Base-by-base conservation (phyloP, 2,329 filamentous ascomycete species). In the Pleurostoma richardsiae region DNA sequence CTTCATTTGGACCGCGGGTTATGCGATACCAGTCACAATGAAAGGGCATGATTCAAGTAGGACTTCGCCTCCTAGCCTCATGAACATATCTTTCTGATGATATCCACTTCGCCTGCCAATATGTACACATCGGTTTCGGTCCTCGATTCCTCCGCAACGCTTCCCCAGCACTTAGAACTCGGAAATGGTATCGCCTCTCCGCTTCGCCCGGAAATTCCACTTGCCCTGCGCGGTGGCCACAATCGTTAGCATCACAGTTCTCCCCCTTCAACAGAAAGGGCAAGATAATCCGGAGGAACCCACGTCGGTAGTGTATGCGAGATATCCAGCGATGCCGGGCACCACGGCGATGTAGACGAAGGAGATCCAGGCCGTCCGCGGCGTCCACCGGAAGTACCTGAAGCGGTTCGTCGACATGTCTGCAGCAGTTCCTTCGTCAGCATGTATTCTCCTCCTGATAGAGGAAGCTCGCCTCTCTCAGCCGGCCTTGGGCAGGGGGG, bases 341-440 rank as follows among this genome's bases (percentile, higher is more conserved):
- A 96, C 79, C 45, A 85, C 72, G 31, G 83, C 72, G 49, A 86
- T 79, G 68, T 92, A 96, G 54, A 85, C 74, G 63, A 96, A 82
- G 4, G 85, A 84, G 60, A 96, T 69, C 72, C 81, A 83, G 30
- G 89, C 90, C 41, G 90, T 95, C 61, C 87, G 79, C 44, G 83
- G 80, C 33, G 87, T 97, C 89, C 90, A 97, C 68, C 90, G 82
- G 80, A 97, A 99, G 80, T 89, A 96, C 72, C 90, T 90, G 80
- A 91, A 86, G 56, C 94, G 86, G 74, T 88, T 90, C 61, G 80
- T 75, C 61, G 79, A 82, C 83, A 96, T 88, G 66, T 86, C 91
- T 96, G 60, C 44, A 27, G 45, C 19, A 19, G 19, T 19, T 19
- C 19, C 19, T 19, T 19, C 19, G 19, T 19, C 19, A 19, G 19